Percentiles rank a stretch among this genome's conserved stretches.
phyloP scores from a whole-genome alignment of 2,329 filamentous ascomycete species.

The Scleromitrula shiraiana region DNA sequence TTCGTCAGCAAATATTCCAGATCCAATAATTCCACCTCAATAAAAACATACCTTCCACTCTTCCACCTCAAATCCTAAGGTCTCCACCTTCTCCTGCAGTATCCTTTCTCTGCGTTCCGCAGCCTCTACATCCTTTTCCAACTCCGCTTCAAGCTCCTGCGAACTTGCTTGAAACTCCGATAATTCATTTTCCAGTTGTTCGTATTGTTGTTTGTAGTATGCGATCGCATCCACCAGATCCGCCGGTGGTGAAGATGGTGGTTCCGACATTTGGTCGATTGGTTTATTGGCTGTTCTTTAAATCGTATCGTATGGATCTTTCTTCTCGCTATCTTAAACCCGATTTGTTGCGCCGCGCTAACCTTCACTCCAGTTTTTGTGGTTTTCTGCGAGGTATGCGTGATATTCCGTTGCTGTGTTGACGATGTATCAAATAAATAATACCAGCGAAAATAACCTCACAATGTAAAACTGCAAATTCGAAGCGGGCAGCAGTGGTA shows the following conservation, averaged over 20 bases:
- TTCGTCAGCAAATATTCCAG: slow-evolving; percentile 17
- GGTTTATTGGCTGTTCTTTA: slow-evolving; percentile 10
- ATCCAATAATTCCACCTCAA: slow-evolving; percentile 4
- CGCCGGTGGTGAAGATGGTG: slow-evolving; percentile 54
- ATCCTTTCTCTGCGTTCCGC: slow-evolving; percentile 87
- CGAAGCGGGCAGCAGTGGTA: too few relatives aligned
- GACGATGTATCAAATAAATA: too few relatives aligned
- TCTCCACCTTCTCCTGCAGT: slow-evolving; percentile 80
- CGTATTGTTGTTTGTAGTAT: slow-evolving; percentile 96
- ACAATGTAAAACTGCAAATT: too few relatives aligned
- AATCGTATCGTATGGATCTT: slow-evolving; percentile 6
- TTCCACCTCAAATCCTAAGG: slow-evolving; percentile 78
- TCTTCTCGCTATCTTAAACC: slow-evolving; percentile 7
- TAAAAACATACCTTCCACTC: slow-evolving; percentile 84
- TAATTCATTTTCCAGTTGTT: slow-evolving; percentile 82
- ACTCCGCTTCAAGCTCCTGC: slow-evolving; percentile 84
- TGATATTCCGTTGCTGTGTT: too few relatives aligned
- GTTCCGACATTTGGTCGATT: slow-evolving; percentile 35
- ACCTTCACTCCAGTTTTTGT: slow-evolving; percentile 3
- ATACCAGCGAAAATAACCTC: too few relatives aligned
- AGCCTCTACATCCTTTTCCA: slow-evolving; percentile 93
- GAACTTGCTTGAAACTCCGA: slow-evolving; percentile 91
- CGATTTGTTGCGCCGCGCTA: slow-evolving; percentile 6
- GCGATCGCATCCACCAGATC: slow-evolving; percentile 68
- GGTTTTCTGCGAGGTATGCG: neutral